These are phyloP conservation scores for Cercis canadensis DNA, from an alignment of 306 rosid genomes.

Conservation along the genomic window DNA sequence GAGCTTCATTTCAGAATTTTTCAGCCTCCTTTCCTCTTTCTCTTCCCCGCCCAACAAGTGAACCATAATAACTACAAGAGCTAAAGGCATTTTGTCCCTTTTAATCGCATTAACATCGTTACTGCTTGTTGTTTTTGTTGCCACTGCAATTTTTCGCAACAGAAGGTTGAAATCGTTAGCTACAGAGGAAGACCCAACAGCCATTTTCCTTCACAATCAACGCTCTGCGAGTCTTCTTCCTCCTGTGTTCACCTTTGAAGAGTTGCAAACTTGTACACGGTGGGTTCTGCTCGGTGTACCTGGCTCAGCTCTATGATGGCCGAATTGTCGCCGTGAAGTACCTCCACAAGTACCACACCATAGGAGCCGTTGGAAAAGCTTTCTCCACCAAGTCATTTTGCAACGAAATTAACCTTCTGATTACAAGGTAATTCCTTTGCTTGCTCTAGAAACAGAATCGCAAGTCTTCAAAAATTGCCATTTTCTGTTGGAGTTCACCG, in stretches of 20 bases:
- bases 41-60: too few species aligned
- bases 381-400: constrained; percentile 83
- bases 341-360: constrained; percentile 68
- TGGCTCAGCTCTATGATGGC: constrained; percentile 74
- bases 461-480: too few species aligned
- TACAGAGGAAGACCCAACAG: constrained; percentile 68
- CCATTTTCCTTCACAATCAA: constrained; percentile 78
- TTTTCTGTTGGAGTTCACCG: too few species aligned
- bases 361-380: constrained; percentile 48
- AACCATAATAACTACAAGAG: too few species aligned
- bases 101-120: constrained; percentile 51
- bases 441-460: too few species aligned
- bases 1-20: too few species aligned
- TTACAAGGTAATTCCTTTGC: too few species aligned
- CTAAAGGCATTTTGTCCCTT: constrained; percentile 41
- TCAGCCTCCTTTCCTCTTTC: too few species aligned
- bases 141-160: constrained; percentile 45
- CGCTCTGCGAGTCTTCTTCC: too few species aligned
- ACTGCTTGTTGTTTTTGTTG: constrained; percentile 41
- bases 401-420: constrained; percentile 93
- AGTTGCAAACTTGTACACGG: too few species aligned
- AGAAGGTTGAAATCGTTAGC: constrained; percentile 41
- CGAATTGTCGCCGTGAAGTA: constrained; percentile 81
- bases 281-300: too few species aligned
- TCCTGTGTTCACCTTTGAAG: too few species aligned